Evolutionary conservation across 805 yeast genomes (phyloP), one percentile per base, ranked within the genome.

Genomic region (Starmerella kuoi): DNA sequence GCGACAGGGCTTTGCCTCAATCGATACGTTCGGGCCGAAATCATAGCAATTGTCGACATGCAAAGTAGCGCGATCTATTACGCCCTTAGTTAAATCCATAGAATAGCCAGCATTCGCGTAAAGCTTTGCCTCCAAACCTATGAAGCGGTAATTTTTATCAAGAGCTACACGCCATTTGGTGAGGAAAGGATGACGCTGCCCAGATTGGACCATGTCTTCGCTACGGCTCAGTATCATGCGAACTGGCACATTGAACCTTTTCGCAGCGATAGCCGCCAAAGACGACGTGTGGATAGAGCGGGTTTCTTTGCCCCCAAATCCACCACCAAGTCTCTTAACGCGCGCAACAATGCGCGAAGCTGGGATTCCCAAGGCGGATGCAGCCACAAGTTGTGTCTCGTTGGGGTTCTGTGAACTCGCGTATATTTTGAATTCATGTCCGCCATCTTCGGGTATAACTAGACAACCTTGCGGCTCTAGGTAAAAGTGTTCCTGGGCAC

Each of bases 401-500:
- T 63, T 55, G 5, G 72, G 72, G 45, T 66, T 67, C 50, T 68
- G 73, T 2, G 69, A 57, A 6, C 69, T 63, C 6, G 70, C 49
- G 40, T 63, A 64, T 6, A 68, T 55, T 53, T 68, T 69, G 53
- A 65, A 53, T 53, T 69, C 73, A 2, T 43, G 42, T 8, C 70
- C 68, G 27, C 57, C 68, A 51, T 68, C 73, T 21, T 55, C 54
- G 15, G 73, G 72, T 4, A 68, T 58, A 9, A 58, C 68, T 5
- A 68, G 38, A 47, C 66, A 60, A 28, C 68, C 69, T 41, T 68
- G 72, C 5, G 72, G 61, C 51, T 69, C 73, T 24, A 68, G 61
- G 49, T 68, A 68, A 49, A 68, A 68, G 56, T 68, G 73, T 46
- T 68, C 73, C 44, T 68, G 73, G 2, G 72, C 68, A 5, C 72